Conservation (phyloP, 768 basidiomycete species). For the Wakefieldia striispora region DNA sequence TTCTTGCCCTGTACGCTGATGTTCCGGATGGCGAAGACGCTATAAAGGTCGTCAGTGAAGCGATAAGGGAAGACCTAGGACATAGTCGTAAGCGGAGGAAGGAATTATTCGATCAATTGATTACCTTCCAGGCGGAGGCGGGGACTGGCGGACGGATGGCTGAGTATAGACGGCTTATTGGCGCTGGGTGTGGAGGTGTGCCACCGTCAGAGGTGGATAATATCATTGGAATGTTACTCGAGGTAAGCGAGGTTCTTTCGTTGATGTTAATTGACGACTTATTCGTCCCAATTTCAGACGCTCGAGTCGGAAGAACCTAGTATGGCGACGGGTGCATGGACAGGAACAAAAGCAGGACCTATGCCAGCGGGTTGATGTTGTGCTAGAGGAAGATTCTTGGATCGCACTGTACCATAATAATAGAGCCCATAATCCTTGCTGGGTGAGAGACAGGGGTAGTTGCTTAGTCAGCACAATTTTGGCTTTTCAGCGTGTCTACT, state of each 20-base stretch:
- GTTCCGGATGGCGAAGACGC: slow-evolving; percentile 58
- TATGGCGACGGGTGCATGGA: slow-evolving; percentile 47
- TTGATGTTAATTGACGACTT: not conserved
- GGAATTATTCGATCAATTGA: slow-evolving; percentile 70
- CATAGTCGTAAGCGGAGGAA: slow-evolving; percentile 68
- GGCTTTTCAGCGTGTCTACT: not conserved
- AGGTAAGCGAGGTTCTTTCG: slow-evolving; percentile 46
- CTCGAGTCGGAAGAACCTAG: slow-evolving; percentile 81
- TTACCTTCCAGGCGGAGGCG: slow-evolving; percentile 81
- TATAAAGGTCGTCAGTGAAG: slow-evolving; percentile 53
- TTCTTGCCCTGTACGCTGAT: slow-evolving; percentile 55
- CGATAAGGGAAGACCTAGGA: slow-evolving; percentile 60
- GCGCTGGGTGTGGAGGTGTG: slow-evolving; percentile 86
- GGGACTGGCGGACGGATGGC: slow-evolving; percentile 88
- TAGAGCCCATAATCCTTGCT: too few relatives aligned
- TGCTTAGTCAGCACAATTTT: slow-evolving; percentile 21
- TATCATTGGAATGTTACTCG: slow-evolving; percentile 79
- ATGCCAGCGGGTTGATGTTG: slow-evolving; percentile 21
- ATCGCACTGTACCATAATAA: not conserved
- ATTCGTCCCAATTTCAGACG: slow-evolving; percentile 45
- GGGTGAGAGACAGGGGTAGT: slow-evolving; percentile 1
- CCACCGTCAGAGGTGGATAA: slow-evolving; percentile 85
- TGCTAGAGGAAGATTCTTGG: too few relatives aligned
- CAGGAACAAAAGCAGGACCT: slow-evolving; percentile 26
- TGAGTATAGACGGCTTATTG: slow-evolving; percentile 86